Evolutionary conservation across 345 rosid genomes (phyloP).

Genomic region (Murraya paniculata): DNA sequence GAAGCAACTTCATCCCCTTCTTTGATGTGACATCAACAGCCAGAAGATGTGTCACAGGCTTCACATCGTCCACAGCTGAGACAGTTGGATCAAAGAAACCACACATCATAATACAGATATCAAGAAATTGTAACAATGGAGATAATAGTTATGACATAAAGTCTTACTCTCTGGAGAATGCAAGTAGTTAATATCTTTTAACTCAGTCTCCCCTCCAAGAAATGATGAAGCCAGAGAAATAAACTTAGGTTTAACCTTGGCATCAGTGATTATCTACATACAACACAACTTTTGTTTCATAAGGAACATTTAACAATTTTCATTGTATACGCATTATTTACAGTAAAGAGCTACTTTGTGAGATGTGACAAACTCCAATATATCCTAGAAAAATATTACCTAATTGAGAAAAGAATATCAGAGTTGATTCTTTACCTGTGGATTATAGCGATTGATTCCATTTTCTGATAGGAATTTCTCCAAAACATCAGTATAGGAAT

Average conservation of each 20-base stretch:
- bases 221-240: slow-evolving; percentile 62
- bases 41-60: slow-evolving; percentile 96
- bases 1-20: slow-evolving; percentile 81
- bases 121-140: slow-evolving; percentile 18
- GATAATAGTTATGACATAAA: slow-evolving; percentile 14
- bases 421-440: slow-evolving; percentile 53
- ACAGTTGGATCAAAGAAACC: slow-evolving; percentile 23
- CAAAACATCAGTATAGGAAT: slow-evolving; percentile 75
- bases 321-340: not conserved
- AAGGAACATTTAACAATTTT: not conserved
- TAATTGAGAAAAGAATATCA: slow-evolving; percentile 1
- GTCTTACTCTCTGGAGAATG: slow-evolving; percentile 80
- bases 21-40: slow-evolving; percentile 69
- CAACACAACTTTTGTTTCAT: slow-evolving; percentile 8
- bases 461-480: slow-evolving; percentile 83
- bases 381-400: not conserved
- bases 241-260: slow-evolving; percentile 65
- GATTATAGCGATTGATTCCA: slow-evolving; percentile 91
- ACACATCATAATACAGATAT: slow-evolving; percentile 14
- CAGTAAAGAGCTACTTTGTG: not conserved
- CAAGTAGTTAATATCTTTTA: slow-evolving; percentile 70
- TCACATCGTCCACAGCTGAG: slow-evolving; percentile 81
- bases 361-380: not conserved
- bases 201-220: slow-evolving; percentile 55
- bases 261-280: slow-evolving; percentile 61